Evolutionary conservation across 352 stramenopile species (phyloP).

Genomic region (Phytophthora ramorum): DNA sequence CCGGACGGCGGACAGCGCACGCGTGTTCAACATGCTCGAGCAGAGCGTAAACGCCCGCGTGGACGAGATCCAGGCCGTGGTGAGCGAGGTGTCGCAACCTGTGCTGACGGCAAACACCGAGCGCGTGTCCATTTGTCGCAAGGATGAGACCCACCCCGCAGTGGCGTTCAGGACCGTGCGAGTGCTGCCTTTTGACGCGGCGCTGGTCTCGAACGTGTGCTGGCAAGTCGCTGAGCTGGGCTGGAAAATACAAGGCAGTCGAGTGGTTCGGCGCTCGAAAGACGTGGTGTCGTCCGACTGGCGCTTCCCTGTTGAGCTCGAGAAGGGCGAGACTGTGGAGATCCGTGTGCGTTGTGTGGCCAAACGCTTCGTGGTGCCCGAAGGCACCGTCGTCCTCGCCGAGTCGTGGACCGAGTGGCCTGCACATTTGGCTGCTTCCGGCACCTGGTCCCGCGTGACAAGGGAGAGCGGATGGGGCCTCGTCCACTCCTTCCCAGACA

Average conservation of each 20-base stretch:
- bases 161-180: conserved; percentile 22
- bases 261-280: conserved; percentile 12
- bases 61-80: conserved; percentile 12
- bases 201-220: conserved; percentile 20
- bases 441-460: conserved; percentile 24
- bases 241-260: conserved; percentile 13
- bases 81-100: conserved; percentile 10
- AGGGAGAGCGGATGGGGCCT: conserved; percentile 28
- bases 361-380: conserved; percentile 24
- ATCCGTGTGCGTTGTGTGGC: conserved; percentile 23
- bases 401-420: conserved; percentile 34
- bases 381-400: conserved; percentile 26
- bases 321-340: conserved; percentile 26
- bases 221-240: conserved; percentile 18
- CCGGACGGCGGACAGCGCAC: background rate
- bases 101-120: conserved; percentile 16
- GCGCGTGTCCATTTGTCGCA: conserved; percentile 25
- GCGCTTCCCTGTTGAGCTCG: conserved; percentile 24
- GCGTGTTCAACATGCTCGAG: conserved; percentile 29
- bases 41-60: conserved; percentile 20
- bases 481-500: conserved; percentile 16
- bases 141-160: conserved; percentile 15
- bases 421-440: conserved; percentile 24
- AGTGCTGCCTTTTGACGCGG: conserved; percentile 24
- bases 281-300: conserved; percentile 24